These are phyloP conservation scores for Berberis vulgaris DNA, from an alignment of 164 flowering plant species.

Conservation along the genomic window DNA sequence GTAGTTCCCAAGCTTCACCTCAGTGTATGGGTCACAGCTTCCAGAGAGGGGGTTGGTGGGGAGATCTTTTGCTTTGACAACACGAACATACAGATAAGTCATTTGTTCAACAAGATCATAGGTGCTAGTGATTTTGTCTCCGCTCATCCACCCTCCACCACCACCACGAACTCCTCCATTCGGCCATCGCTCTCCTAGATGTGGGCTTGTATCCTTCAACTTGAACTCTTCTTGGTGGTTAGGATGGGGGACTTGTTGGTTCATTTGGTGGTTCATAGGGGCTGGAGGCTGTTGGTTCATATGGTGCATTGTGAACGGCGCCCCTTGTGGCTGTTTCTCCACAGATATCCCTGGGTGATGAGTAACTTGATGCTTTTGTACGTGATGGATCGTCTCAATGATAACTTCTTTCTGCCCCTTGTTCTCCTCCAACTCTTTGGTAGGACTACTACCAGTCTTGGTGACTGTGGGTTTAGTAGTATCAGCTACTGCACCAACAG, in stretches of 20 bases:
- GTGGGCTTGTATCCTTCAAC: constrained; percentile 66
- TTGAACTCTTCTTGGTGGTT: constrained; percentile 49
- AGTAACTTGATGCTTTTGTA: constrained; percentile 16
- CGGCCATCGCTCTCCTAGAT: constrained; percentile 74
- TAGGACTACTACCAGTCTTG: background rate
- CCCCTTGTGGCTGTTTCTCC: constrained; percentile 11
- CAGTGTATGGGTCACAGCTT: constrained; percentile 63
- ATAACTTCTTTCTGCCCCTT: constrained; percentile 1
- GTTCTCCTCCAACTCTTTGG: background rate
- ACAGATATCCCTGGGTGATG: constrained; percentile 16
- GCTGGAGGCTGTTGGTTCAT: constrained; percentile 21
- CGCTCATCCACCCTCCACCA: constrained; percentile 47
- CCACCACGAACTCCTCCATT: constrained; percentile 45
- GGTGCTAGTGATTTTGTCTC: constrained; percentile 66
- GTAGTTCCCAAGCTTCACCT: constrained; percentile 78
- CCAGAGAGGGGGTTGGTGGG: constrained; percentile 46
- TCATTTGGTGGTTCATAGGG: constrained; percentile 16
- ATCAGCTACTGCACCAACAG: background rate
- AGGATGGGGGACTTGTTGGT: constrained; percentile 18
- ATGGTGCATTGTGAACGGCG: constrained; percentile 23
- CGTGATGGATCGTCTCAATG: constrained; percentile 12
- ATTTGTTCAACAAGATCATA: constrained; percentile 86
- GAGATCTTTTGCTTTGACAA: constrained; percentile 78
- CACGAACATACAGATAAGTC: constrained; percentile 70
- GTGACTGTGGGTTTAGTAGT: background rate